Evolutionary conservation across 768 basidiomycete genomes (phyloP), one percentile per base, ranked within the genome.

Genomic region (Tricholomella constricta): DNA sequence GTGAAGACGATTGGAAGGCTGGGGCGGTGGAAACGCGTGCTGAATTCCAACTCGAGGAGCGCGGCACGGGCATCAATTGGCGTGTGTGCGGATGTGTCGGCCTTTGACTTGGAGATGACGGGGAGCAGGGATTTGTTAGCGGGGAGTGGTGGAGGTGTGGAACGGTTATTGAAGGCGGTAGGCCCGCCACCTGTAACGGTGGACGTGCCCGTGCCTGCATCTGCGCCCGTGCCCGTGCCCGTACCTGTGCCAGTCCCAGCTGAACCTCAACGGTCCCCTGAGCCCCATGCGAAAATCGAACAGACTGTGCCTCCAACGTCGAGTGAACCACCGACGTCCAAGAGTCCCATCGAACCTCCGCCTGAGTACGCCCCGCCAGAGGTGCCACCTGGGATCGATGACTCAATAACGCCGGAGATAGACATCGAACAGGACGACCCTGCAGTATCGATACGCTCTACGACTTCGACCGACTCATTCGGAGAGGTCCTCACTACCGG

Each of bases 1-100:
- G 85, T 89, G 48, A 88, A 84, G 69, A 92, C 92, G 2, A 85
- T 94, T 25, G 90, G 92, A 4, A 80, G 88, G 5, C 71, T 95
- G 15, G 92, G 92, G 1, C 75, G 88, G 9, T 89, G 92, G 89
- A 89, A 80, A 62, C 83, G 92, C 6, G 90, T 89, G 25, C 67
- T 94, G 46, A 85, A 88, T 58, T 71, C 78, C 44, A 85, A 88
- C 57, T 71, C 78, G 3, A 67, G 73, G 22, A 63, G 70, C 15
- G 58, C 65, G 51, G 56, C 57, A 17, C 69, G 69, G 37, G 55
- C 61, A 26, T 67, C 68, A 19, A 51, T 71, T 9, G 68, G 60
- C 17, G 67, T 71, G 19, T 76, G 72, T 52, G 71, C 74, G 20
- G 82, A 81, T 53, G 78, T 84, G 1, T 85, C 87, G 2, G 84